A percentile compares a stretch with the other conserved stretches of the same genome.
Conservation (phyloP, 192 early-diverging fungal species). For the Gonapodya prolifera region DNA sequence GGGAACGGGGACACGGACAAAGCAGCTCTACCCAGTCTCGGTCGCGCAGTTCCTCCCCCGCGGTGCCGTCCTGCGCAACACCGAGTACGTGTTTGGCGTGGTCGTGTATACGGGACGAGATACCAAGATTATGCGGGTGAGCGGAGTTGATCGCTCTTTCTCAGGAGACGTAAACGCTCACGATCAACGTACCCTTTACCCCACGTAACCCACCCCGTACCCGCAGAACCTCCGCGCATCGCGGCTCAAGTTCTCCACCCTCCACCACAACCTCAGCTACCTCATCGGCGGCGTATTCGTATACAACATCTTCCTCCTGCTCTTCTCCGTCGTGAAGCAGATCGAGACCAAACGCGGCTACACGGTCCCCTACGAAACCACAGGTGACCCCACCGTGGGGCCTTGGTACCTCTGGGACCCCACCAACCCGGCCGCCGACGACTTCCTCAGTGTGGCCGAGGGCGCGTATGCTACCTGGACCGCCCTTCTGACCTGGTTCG, state of each 20-base stretch:
- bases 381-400: slow-evolving; percentile 5
- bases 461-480: slow-evolving; percentile 18
- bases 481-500: slow-evolving; percentile 54
- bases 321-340: slow-evolving; percentile 29
- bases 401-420: slow-evolving; percentile 38
- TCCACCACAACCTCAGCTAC: slow-evolving; percentile 46
- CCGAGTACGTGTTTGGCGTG: slow-evolving; percentile 24
- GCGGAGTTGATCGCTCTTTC: not conserved
- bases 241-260: not conserved
- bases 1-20: not conserved
- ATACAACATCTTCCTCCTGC: slow-evolving; percentile 48
- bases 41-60: slow-evolving; percentile 40
- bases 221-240: slow-evolving; percentile 38
- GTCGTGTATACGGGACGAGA: slow-evolving; percentile 43
- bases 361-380: slow-evolving; percentile 35
- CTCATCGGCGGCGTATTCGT: slow-evolving; percentile 43
- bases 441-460: not conserved
- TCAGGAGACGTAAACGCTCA: slow-evolving; percentile 8
- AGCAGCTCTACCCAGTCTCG: slow-evolving; percentile 18
- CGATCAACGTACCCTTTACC: slow-evolving; percentile 17
- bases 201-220: slow-evolving; percentile 27
- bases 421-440: slow-evolving; percentile 10
- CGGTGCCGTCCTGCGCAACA: slow-evolving; percentile 28
- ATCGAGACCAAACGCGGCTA: slow-evolving; percentile 38
- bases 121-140: slow-evolving; percentile 35